A percentile compares a stretch with the other conserved stretches of the same genome.
Evolutionary conservation across 2,329 filamentous ascomycete genomes (phyloP).

Genomic region (Onygena corvina): DNA sequence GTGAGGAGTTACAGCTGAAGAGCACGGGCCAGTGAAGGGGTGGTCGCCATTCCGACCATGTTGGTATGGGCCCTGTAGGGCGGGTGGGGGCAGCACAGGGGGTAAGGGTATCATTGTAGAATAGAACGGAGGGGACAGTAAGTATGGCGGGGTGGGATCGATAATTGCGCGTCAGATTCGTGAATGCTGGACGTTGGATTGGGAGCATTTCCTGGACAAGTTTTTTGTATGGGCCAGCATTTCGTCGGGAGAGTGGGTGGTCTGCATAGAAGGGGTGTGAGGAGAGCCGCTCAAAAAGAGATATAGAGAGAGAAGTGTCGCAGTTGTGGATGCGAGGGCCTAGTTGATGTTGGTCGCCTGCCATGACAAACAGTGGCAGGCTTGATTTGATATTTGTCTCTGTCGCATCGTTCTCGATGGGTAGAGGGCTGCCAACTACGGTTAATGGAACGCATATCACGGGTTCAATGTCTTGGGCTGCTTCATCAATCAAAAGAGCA

Average conservation of each 20-base stretch:
- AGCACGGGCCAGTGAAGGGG: slow-evolving; percentile 32
- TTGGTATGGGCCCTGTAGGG: slow-evolving; percentile 13
- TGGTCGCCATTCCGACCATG: slow-evolving; percentile 29
- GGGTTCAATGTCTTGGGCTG: slow-evolving; percentile 36
- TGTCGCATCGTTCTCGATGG: slow-evolving; percentile 11
- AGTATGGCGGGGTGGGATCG: slow-evolving; percentile 38
- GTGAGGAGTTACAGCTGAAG: slow-evolving; percentile 28
- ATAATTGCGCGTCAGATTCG: slow-evolving; percentile 37
- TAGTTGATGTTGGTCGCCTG: slow-evolving; percentile 37
- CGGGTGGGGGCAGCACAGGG: slow-evolving; percentile 24
- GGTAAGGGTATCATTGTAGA: slow-evolving; percentile 36
- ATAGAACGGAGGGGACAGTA: slow-evolving; percentile 30
- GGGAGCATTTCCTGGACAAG: slow-evolving; percentile 26
- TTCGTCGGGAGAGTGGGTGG: slow-evolving; percentile 31
- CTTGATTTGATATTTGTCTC: slow-evolving; percentile 7
- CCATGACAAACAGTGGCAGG: slow-evolving; percentile 35
- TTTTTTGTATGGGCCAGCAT: slow-evolving; percentile 15
- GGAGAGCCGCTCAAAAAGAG: slow-evolving; percentile 34
- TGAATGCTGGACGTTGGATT: slow-evolving; percentile 34
- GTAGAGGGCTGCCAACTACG: slow-evolving; percentile 29
- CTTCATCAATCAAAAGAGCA: slow-evolving; percentile 36
- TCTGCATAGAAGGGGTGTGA: slow-evolving; percentile 27
- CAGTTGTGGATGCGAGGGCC: slow-evolving; percentile 30
- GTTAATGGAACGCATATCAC: slow-evolving; percentile 32
- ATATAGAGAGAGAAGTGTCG: slow-evolving; percentile 25